Evolutionary conservation across 2,329 filamentous ascomycete species (phyloP).

Genomic region (Sphaerulina vaccinii): DNA sequence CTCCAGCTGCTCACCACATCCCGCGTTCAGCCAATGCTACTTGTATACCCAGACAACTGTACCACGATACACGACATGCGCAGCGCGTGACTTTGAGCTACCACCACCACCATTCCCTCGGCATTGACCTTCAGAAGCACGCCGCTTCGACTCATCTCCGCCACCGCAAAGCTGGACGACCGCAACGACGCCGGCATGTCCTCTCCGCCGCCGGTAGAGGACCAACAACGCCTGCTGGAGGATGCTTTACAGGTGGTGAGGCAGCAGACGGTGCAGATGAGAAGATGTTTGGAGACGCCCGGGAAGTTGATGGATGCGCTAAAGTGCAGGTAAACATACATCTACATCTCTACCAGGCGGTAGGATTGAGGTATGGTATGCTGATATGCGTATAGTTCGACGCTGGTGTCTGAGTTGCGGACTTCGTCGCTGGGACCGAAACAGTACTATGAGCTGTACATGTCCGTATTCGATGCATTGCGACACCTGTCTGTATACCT

Average conservation of each 20-base stretch:
- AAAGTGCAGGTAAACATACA: conserved; percentile 91
- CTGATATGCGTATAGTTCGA: conserved; percentile 65
- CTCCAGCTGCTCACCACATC: too few relatives aligned
- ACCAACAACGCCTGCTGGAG: conserved; percentile 84
- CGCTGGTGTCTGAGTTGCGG: conserved; percentile 94
- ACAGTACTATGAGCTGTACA: conserved; percentile 99
- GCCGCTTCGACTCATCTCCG: conserved; percentile 12
- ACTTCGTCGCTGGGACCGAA: conserved; percentile 97
- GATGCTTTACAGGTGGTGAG: conserved; percentile 95
- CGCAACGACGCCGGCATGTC: conserved; percentile 19
- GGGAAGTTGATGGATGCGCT: conserved; percentile 99
- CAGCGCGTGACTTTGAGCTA: neutral
- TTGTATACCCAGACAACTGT: too few relatives aligned
- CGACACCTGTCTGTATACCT: conserved; percentile 95
- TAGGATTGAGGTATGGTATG: neutral
- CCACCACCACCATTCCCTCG: neutral
- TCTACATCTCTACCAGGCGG: neutral
- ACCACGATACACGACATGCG: conserved; percentile 5
- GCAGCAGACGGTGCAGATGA: conserved; percentile 96
- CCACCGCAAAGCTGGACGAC: conserved; percentile 26
- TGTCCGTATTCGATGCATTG: conserved; percentile 97
- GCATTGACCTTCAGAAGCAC: neutral
- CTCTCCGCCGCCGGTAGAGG: conserved; percentile 50
- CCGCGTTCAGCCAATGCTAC: too few relatives aligned
- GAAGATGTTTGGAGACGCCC: conserved; percentile 92